Conservation (phyloP, 257 asterid species). For the Nicotiana paniculata region DNA sequence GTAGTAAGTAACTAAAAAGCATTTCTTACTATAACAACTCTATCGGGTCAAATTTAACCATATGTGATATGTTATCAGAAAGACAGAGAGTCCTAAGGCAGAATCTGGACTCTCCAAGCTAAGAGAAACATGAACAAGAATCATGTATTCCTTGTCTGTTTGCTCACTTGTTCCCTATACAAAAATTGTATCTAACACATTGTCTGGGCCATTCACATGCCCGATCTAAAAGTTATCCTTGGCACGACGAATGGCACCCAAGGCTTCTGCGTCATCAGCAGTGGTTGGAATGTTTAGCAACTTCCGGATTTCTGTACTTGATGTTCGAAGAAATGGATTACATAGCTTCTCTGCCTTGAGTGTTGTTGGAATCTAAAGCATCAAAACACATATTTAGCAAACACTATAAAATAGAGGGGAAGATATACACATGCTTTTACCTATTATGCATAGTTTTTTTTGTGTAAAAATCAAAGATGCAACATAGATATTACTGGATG, state of each 20-base stretch:
- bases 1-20: not conserved
- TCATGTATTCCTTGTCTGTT: not conserved
- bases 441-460: not conserved
- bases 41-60: not conserved
- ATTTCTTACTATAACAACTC: not conserved
- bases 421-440: not conserved
- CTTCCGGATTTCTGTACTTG: constrained; percentile 67
- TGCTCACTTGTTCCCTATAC: not conserved
- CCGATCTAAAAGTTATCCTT: constrained; percentile 63
- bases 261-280: constrained; percentile 69
- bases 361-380: constrained; percentile 70
- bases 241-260: constrained; percentile 71
- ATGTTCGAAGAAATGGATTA: constrained; percentile 91
- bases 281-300: constrained; percentile 56
- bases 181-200: not conserved
- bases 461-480: not conserved
- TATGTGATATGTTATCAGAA: not conserved
- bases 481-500: not conserved
- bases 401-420: not conserved
- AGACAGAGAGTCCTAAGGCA: not conserved
- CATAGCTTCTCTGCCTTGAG: constrained; percentile 69
- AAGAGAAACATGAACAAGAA: not conserved
- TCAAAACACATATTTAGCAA: not conserved
- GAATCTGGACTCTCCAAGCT: not conserved
- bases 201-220: not conserved